Evolutionary conservation across 1,284 basidiomycete species (phyloP).

Genomic region (Tylopilus sp.): DNA sequence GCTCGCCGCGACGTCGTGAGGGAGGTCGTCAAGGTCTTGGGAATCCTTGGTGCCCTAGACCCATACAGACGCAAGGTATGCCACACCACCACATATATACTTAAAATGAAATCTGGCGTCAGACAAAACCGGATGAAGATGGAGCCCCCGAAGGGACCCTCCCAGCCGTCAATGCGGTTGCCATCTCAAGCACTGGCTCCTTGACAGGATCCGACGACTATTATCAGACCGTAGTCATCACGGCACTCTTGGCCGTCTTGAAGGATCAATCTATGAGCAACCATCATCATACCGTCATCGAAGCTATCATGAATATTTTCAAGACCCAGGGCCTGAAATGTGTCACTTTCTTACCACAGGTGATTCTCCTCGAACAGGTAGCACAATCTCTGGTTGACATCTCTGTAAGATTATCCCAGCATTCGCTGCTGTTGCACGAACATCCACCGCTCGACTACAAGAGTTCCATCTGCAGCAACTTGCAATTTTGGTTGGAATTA

Average conservation of each 20-base stretch:
- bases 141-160: constrained; percentile 64
- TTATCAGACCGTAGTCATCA: constrained; percentile 95
- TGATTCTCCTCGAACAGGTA: constrained; percentile 34
- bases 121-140: constrained; percentile 77
- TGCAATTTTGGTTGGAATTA: constrained; percentile 92
- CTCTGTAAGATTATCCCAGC: constrained; percentile 87
- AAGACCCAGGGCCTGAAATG: constrained; percentile 97
- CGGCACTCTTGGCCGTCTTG: constrained; percentile 81
- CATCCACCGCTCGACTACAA: constrained; percentile 76
- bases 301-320: constrained; percentile 99
- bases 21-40: constrained; percentile 91
- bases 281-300: constrained; percentile 91
- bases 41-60: constrained; percentile 95
- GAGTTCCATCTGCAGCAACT: constrained; percentile 97
- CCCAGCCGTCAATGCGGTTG: constrained; percentile 56
- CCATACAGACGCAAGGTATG: constrained; percentile 89
- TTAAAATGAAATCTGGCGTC: constrained; percentile 11
- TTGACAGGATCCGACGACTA: constrained; percentile 79
- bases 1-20: constrained; percentile 89
- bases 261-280: constrained; percentile 82
- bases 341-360: constrained; percentile 92
- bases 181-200: constrained; percentile 44
- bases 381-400: constrained; percentile 3
- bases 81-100: background rate
- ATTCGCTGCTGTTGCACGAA: constrained; percentile 85